phyloP scores from a whole-genome alignment of 805 yeast genomes.

The Debaryomyces hansenii region DNA sequence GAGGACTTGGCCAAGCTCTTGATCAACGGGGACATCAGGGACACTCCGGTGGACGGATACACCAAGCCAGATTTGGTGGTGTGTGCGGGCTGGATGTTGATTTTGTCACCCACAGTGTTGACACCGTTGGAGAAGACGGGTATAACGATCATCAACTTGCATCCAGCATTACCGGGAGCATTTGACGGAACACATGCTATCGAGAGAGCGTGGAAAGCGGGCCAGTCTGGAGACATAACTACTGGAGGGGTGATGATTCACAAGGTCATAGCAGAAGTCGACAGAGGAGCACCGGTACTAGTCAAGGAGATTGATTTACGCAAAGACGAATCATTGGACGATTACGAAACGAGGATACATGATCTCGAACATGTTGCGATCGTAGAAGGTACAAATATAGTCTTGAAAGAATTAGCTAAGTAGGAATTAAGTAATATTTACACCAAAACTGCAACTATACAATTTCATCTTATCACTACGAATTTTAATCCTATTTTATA shows the following conservation, averaged over 20 bases:
- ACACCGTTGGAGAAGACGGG: constrained; percentile 57
- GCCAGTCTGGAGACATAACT: constrained; percentile 74
- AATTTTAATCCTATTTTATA: not conserved
- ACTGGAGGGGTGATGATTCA: constrained; percentile 96
- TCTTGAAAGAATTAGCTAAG: constrained; percentile 38
- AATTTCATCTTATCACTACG: not conserved
- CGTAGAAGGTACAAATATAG: constrained; percentile 82
- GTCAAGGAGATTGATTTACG: constrained; percentile 73
- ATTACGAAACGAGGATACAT: constrained; percentile 83
- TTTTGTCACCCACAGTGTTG: constrained; percentile 76
- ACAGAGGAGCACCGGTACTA: constrained; percentile 85
- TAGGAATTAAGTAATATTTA: not conserved
- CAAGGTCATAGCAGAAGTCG: constrained; percentile 94
- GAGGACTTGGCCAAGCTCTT: constrained; percentile 72
- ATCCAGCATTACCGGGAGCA: constrained; percentile 96
- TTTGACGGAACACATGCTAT: constrained; percentile 98
- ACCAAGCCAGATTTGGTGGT: constrained; percentile 80
- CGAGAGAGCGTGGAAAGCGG: constrained; percentile 94
- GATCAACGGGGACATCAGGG: constrained; percentile 46
- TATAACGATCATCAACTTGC: constrained; percentile 85
- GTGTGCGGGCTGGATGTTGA: constrained; percentile 99
- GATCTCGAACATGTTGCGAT: constrained; percentile 84
- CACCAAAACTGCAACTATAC: not conserved
- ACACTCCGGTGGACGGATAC: constrained; percentile 28
- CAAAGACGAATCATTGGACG: constrained; percentile 74